Conservation (phyloP, 139 green algal genomes). For the Chloropicon primus region DNA sequence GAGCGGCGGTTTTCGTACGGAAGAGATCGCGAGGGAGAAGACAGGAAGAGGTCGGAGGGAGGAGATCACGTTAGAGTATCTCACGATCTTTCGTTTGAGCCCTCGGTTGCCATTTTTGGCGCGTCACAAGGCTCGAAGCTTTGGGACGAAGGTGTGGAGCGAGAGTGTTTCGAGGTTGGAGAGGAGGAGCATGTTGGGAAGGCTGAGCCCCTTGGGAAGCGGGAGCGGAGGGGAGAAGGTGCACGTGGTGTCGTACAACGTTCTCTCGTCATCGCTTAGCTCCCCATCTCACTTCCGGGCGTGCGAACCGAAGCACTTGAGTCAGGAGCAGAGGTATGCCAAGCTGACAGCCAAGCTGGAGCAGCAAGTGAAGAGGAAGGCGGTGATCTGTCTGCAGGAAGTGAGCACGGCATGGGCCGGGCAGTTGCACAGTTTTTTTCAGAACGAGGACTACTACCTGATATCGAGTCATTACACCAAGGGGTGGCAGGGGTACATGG, state of each 20-base stretch:
- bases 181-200: too few species aligned
- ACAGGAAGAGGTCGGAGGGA: too few species aligned
- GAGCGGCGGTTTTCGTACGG: too few species aligned
- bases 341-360: slow-evolving; percentile 4
- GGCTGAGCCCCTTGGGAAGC: too few species aligned
- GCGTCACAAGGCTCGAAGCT: too few species aligned
- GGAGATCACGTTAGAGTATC: too few species aligned
- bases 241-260: slow-evolving; percentile 17
- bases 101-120: too few species aligned
- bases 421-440: slow-evolving; percentile 19
- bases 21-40: too few species aligned
- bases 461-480: slow-evolving; percentile 11
- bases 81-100: too few species aligned
- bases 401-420: slow-evolving; percentile 16
- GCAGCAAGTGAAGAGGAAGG: slow-evolving; percentile 6
- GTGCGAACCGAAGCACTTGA: slow-evolving; percentile 10
- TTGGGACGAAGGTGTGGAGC: too few species aligned
- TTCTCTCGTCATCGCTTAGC: slow-evolving; percentile 13
- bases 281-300: slow-evolving; percentile 10
- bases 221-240: too few species aligned
- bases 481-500: slow-evolving; percentile 24
- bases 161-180: too few species aligned
- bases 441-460: slow-evolving; percentile 13
- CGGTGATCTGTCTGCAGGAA: slow-evolving; percentile 21
- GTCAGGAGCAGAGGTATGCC: slow-evolving; percentile 1